Evolutionary conservation across 2,329 filamentous ascomycete genomes (phyloP).

Genomic region (Juglanconis oblonga): DNA sequence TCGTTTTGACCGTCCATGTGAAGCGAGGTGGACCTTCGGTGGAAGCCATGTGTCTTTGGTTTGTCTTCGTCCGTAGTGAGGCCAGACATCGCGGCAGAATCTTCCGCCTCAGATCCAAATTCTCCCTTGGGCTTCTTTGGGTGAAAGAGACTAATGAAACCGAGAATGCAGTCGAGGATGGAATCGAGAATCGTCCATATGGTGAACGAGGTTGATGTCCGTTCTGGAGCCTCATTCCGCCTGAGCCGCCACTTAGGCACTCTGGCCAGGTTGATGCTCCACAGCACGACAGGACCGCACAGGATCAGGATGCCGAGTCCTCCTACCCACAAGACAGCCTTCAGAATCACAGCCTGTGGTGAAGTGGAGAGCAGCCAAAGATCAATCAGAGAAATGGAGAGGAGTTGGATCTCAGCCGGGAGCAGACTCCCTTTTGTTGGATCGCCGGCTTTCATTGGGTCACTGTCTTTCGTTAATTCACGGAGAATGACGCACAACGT

Average conservation of each 20-base stretch:
- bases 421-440: slow-evolving; percentile 73
- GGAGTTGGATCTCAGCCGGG: slow-evolving; percentile 80
- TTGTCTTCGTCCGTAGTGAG: slow-evolving; percentile 27
- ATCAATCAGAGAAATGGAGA: slow-evolving; percentile 80
- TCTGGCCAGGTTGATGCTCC: slow-evolving; percentile 81
- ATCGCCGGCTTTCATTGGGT: not conserved
- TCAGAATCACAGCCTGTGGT: slow-evolving; percentile 80
- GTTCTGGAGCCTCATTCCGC: slow-evolving; percentile 43
- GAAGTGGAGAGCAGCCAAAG: slow-evolving; percentile 74
- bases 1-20: not conserved
- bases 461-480: slow-evolving; percentile 81
- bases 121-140: slow-evolving; percentile 28
- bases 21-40: slow-evolving; percentile 2
- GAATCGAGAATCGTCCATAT: slow-evolving; percentile 15
- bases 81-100: slow-evolving; percentile 30
- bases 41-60: not conserved
- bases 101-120: slow-evolving; percentile 29
- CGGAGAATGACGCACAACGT: slow-evolving; percentile 70
- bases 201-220: slow-evolving; percentile 35
- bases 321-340: slow-evolving; percentile 81
- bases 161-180: not conserved
- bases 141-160: slow-evolving; percentile 29
- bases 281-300: slow-evolving; percentile 72
- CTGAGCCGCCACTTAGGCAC: slow-evolving; percentile 90
- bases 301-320: slow-evolving; percentile 71